Evolutionary conservation across 495 filamentous ascomycete species (phyloP).

Genomic region (Penicillium arizonense): DNA sequence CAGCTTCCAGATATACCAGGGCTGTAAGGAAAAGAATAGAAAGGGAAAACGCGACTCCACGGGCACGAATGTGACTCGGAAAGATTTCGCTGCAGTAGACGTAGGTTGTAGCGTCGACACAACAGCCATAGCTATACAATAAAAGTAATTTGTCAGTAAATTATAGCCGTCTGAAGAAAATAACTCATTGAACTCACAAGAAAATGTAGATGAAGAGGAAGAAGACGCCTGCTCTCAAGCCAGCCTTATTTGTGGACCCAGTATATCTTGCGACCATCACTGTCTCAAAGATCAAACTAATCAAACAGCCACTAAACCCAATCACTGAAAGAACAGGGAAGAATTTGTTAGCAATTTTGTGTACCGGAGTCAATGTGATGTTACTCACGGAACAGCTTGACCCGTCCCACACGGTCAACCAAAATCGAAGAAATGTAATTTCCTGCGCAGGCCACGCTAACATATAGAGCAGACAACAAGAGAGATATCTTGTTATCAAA

Average conservation of each 20-base stretch:
- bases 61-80: neutral
- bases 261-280: constrained; percentile 11
- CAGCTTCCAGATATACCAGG: neutral
- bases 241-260: constrained; percentile 12
- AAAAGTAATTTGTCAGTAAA: no score
- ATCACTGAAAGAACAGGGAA: no score
- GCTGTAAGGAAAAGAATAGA: neutral
- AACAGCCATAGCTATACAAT: neutral
- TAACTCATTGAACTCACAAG: no score
- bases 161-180: no score
- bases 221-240: constrained; percentile 7
- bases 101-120: constrained; percentile 4
- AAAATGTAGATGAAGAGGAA: constrained; percentile 8
- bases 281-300: neutral
- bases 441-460: neutral
- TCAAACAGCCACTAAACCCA: neutral
- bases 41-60: neutral
- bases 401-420: neutral
- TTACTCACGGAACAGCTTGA: no score
- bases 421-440: neutral
- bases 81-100: constrained; percentile 16
- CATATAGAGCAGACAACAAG: neutral
- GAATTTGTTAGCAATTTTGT: no score
- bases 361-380: no score
- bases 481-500: neutral